Evolutionary conservation across 176 grass and related monocot species (phyloP), one percentile per base, ranked within the genome.

Genomic region (Thalia dealbata): DNA sequence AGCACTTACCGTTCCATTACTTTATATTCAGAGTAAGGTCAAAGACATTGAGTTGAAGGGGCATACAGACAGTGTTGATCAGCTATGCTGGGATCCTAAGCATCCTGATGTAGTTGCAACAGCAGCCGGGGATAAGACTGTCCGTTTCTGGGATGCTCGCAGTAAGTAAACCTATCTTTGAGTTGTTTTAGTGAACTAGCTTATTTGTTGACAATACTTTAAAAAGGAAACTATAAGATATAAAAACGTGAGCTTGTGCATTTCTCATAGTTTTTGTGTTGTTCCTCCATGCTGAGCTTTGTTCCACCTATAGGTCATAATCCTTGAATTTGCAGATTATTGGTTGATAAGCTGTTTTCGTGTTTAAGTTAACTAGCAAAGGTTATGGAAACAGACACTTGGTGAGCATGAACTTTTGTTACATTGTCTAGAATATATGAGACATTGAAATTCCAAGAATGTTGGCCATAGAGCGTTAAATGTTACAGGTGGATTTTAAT

Each of bases 21-120:
- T 21, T 71, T 56, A 70, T 81, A n/a, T 60, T 69, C 90, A 99
- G 95, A 84, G 85, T 10, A 99, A 99, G 77, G 87, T 93, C 71
- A 99, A 99, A 90, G 95, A 99, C 56, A 83, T 91, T 77, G 95
- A 99, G 83, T 81, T 99, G 73, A 99, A 93, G 87, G 95, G 95
- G 56, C 95, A 99, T 73, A 91, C 87, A 26, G 95, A 99, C 82
- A 83, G 85, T 75, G 95, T 99, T 68, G 95, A 99, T 88, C 95
- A 99, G 81, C 84, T 99, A 77, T 99, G 95, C 81, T 99, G 90
- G 95, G 95, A 99, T 74, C 95, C 95, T 60, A 99, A 91, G 67
- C 95, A 99, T 70, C 87, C 95, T 64, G 95, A 99, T 75, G 75
- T 91, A 75, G 83, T 99, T 77, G 95, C 95, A 80, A 99, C 95